Evolutionary conservation across 441 rosid genomes (phyloP).

Genomic region (Melastoma candidum): DNA sequence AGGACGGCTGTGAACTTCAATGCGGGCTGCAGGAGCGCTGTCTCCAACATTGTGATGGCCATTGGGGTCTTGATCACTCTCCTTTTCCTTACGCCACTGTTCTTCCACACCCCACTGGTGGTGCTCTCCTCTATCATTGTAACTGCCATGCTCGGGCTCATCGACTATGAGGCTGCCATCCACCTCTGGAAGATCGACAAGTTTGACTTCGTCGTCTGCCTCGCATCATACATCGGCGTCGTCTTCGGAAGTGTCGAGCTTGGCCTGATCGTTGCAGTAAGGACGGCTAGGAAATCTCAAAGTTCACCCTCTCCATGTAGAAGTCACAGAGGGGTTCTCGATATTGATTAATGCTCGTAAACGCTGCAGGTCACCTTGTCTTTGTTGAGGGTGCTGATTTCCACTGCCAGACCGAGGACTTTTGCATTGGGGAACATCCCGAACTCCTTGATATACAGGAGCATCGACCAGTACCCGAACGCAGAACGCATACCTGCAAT

Average conservation of each 20-base stretch:
- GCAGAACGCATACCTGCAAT: conserved; percentile 27
- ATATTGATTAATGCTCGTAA: background rate
- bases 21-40: conserved; percentile 43
- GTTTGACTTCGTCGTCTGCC: conserved; percentile 39
- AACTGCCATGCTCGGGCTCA: conserved; percentile 42
- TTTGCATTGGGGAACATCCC: conserved; percentile 36
- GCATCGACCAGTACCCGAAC: conserved; percentile 36
- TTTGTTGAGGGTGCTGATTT: conserved; percentile 31
- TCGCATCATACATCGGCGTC: conserved; percentile 36
- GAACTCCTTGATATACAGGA: conserved; percentile 35
- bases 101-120: conserved; percentile 43
- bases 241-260: conserved; percentile 41
- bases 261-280: conserved; percentile 34
- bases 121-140: conserved; percentile 44
- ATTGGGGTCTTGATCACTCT: conserved; percentile 36
- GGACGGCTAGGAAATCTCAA: background rate
- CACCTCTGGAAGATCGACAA: conserved; percentile 46
- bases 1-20: conserved; percentile 47
- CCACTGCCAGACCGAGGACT: conserved; percentile 41
- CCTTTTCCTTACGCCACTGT: conserved; percentile 41
- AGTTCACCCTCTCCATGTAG: no score
- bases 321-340: no score
- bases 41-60: conserved; percentile 50
- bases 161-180: conserved; percentile 40
- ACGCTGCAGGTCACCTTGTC: conserved; percentile 30